A percentile compares a stretch with the other conserved stretches of the same genome.
phyloP scores from a whole-genome alignment of 2,329 filamentous ascomycete species.

The Juglanconis oblonga region DNA sequence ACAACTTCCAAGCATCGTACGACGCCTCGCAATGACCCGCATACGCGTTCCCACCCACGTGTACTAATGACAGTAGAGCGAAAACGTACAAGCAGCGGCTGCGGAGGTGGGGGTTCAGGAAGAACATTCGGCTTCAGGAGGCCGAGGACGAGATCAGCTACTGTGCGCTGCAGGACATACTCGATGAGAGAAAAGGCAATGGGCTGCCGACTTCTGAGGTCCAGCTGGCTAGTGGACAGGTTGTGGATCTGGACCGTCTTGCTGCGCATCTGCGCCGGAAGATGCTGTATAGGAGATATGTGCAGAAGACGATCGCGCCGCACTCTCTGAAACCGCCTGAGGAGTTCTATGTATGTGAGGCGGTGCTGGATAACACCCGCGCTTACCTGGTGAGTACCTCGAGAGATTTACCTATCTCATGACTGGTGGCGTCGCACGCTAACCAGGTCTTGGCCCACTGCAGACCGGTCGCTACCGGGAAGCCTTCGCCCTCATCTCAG shows the following conservation, averaged over 20 bases:
- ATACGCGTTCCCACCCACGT: not conserved
- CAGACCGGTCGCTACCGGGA: not conserved
- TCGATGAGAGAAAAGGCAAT: not conserved
- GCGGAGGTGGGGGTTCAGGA: not conserved
- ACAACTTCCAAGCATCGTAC: slow-evolving; percentile 14
- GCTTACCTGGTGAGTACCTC: slow-evolving; percentile 5
- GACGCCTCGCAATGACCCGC: not conserved
- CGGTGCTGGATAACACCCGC: slow-evolving; percentile 4
- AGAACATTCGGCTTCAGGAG: slow-evolving; percentile 4
- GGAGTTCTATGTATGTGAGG: slow-evolving; percentile 10
- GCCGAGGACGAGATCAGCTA: not conserved
- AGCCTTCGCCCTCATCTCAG: not conserved
- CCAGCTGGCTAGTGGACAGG: slow-evolving; percentile 4
- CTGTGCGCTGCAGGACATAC: not conserved
- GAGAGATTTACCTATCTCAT: no score
- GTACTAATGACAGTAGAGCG: not conserved
- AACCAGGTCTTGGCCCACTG: not conserved
- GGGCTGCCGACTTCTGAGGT: not conserved
- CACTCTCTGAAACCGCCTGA: slow-evolving; percentile 6
- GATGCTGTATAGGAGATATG: not conserved
- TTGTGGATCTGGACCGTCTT: slow-evolving; percentile 5
- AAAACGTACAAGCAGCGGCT: slow-evolving; percentile 12
- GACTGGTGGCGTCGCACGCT: not conserved
- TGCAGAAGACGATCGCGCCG: not conserved
- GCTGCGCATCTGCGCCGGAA: not conserved